Conservation (phyloP, 2,329 filamentous ascomycete genomes). For the Xylariomycetidae sp. region DNA sequence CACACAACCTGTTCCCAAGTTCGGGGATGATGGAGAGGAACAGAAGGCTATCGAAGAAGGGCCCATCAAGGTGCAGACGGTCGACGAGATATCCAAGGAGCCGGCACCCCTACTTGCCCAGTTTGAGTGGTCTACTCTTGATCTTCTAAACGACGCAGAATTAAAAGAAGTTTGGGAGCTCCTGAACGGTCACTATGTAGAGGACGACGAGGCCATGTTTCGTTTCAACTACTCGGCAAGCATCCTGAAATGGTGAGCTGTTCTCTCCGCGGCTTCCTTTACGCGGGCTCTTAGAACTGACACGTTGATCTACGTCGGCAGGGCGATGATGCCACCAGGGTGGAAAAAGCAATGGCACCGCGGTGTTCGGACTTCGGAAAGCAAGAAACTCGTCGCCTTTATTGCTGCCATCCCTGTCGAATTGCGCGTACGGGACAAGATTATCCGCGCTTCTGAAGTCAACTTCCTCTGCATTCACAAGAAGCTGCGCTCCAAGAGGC, state of each 20-base stretch:
- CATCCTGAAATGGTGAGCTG: constrained; percentile 77
- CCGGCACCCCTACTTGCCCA: constrained; percentile 71
- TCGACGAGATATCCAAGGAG: constrained; percentile 73
- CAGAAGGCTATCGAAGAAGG: constrained; percentile 63
- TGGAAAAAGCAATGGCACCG: constrained; percentile 96
- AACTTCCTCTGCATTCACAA: constrained; percentile 99
- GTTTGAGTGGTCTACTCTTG: constrained; percentile 93
- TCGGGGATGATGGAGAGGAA: constrained; percentile 55
- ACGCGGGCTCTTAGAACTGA: too few species aligned
- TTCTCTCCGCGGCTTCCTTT: not conserved
- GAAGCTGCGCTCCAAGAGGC: constrained; percentile 88
- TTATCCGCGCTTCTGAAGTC: constrained; percentile 80
- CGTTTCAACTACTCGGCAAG: constrained; percentile 91
- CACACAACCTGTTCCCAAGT: constrained; percentile 90
- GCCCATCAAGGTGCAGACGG: constrained; percentile 74
- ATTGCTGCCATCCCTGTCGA: constrained; percentile 89
- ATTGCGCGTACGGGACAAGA: constrained; percentile 72
- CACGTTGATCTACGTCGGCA: constrained; percentile 28
- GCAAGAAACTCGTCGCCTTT: constrained; percentile 86
- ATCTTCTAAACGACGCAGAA: constrained; percentile 72
- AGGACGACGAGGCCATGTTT: constrained; percentile 96
- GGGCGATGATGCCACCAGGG: constrained; percentile 89
- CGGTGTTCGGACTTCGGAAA: constrained; percentile 79
- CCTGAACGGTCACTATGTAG: constrained; percentile 90
- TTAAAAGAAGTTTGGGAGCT: constrained; percentile 89